These are phyloP conservation scores for Cornus kousa DNA, from an alignment of 148 eudicot species.

Conservation along the genomic window DNA sequence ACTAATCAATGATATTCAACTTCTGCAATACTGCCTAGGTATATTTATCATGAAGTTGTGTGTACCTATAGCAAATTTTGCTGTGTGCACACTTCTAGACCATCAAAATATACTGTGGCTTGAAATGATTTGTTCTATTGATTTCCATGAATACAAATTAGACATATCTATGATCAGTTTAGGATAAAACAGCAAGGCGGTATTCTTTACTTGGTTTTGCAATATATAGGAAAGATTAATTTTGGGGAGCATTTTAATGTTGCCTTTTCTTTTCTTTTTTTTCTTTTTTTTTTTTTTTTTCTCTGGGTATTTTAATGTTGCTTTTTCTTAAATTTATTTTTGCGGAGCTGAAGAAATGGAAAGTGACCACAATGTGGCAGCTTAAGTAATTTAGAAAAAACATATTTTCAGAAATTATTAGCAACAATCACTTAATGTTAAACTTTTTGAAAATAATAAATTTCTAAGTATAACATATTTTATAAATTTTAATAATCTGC, in stretches of 20 bases:
- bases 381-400: not conserved
- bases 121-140: not conserved
- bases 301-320: not conserved
- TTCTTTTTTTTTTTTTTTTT: too few relatives aligned
- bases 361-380: not conserved
- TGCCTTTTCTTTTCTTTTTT: too few relatives aligned
- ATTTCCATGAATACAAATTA: not conserved
- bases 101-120: not conserved
- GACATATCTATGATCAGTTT: constrained; percentile 2
- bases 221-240: not conserved
- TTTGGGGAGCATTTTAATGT: not conserved
- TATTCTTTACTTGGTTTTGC: not conserved
- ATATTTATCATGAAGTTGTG: not conserved
- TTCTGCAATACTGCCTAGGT: not conserved
- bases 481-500: not conserved
- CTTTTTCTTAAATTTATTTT: not conserved
- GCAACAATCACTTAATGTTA: not conserved
- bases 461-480: not conserved
- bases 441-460: not conserved
- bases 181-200: constrained; percentile 5
- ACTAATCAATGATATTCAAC: not conserved
- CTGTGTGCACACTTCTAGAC: not conserved
- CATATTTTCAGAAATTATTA: too few relatives aligned
- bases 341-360: not conserved
- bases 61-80: not conserved